These are phyloP conservation scores for Kwoniella dejecticola DNA, from an alignment of 768 basidiomycete genomes.

Conservation along the genomic window DNA sequence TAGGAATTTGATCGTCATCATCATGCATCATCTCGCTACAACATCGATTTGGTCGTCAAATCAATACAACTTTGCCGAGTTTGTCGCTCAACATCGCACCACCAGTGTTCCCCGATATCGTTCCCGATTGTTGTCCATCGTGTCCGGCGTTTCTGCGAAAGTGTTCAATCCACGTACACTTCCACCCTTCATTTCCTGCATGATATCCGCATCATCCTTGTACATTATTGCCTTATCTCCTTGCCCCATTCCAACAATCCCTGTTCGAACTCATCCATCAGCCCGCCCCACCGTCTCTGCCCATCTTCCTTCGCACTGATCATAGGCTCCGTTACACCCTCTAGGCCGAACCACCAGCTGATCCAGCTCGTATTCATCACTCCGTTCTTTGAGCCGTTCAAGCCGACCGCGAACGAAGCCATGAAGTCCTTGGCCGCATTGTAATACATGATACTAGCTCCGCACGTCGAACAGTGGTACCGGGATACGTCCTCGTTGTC, in stretches of 20 bases:
- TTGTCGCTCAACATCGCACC: no score
- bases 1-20: no score
- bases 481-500: not conserved
- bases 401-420: not conserved
- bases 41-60: no score
- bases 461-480: not conserved
- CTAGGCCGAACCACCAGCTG: conserved; percentile 1
- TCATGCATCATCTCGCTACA: no score
- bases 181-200: no score
- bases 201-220: no score
- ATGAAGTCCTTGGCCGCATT: not conserved
- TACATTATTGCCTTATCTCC: not conserved
- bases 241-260: conserved; percentile 3
- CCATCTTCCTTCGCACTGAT: not conserved
- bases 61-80: no score
- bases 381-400: not conserved
- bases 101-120: no score
- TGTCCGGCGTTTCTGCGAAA: no score
- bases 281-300: not conserved
- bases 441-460: not conserved
- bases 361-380: not conserved
- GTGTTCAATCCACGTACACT: no score
- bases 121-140: no score
- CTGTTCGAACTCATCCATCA: conserved; percentile 1
- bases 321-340: not conserved